These are phyloP conservation scores for Leccinum griseonigrum DNA, from an alignment of 1,284 basidiomycete species.

Conservation along the genomic window DNA sequence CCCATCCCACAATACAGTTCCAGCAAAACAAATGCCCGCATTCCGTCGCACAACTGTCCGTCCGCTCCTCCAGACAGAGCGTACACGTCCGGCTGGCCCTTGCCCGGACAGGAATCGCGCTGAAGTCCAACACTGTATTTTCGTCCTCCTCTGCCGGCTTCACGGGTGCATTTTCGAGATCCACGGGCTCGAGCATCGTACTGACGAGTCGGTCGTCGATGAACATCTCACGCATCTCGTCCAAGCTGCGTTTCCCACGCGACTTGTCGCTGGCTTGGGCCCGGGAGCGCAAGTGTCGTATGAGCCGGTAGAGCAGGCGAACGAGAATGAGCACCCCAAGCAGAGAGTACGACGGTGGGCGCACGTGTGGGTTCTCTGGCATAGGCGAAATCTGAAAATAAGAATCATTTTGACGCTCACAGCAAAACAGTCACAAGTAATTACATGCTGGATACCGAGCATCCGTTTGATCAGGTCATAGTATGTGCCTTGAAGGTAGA, in stretches of 20 bases:
- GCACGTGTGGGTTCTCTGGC: constrained; percentile 66
- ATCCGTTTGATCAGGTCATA: constrained; percentile 75
- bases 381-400: constrained; percentile 65
- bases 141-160: constrained; percentile 67
- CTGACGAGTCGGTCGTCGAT: constrained; percentile 67
- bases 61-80: constrained; percentile 81
- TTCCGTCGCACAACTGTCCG: constrained; percentile 82
- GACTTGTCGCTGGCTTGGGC: constrained; percentile 24
- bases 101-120: constrained; percentile 46
- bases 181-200: constrained; percentile 50
- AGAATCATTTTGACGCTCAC: not conserved
- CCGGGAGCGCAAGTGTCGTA: constrained; percentile 40
- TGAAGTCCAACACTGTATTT: constrained; percentile 60
- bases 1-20: constrained; percentile 89
- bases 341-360: constrained; percentile 81
- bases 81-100: constrained; percentile 77
- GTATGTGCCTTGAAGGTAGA: constrained; percentile 80
- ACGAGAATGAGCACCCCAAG: constrained; percentile 75
- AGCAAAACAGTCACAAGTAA: constrained; percentile 23
- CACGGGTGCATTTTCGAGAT: constrained; percentile 50
- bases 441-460: constrained; percentile 71
- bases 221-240: constrained; percentile 48
- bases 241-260: constrained; percentile 33
- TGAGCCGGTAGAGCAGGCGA: constrained; percentile 65
- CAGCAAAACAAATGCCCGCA: constrained; percentile 96